A percentile compares a stretch with the other conserved stretches of the same genome.
Conservation (phyloP, 768 basidiomycete species). For the Lactifluus pinguis region DNA sequence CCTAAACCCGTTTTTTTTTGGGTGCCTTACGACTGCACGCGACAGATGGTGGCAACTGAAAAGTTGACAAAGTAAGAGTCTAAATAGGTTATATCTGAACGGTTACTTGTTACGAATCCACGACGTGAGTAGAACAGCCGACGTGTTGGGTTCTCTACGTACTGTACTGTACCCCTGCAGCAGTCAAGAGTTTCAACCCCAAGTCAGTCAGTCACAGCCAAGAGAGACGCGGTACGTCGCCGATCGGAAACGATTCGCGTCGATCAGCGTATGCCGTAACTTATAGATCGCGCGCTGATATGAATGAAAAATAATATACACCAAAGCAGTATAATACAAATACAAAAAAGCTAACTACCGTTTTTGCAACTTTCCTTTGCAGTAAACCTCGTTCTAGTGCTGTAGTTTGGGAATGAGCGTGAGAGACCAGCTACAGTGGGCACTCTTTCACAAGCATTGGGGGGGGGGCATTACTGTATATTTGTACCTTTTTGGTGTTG, state of each 20-base stretch:
- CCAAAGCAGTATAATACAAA: background rate
- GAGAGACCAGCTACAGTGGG: background rate
- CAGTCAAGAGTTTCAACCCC: too few relatives aligned
- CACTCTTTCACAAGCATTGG: too few relatives aligned
- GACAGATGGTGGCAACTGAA: background rate
- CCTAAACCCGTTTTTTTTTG: too few relatives aligned
- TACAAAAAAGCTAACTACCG: background rate
- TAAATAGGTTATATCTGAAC: background rate
- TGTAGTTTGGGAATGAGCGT: background rate
- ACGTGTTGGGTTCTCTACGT: background rate
- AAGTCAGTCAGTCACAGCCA: too few relatives aligned
- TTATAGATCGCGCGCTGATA: background rate
- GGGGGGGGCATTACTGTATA: too few relatives aligned
- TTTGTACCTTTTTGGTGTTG: background rate
- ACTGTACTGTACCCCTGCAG: too few relatives aligned
- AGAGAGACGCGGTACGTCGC: background rate
- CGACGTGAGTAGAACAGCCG: background rate
- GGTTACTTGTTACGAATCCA: background rate
- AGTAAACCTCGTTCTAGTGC: background rate
- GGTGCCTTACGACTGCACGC: background rate
- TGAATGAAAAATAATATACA: background rate
- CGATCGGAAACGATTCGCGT: slow-evolving; percentile 10
- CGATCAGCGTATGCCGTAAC: slow-evolving; percentile 6
- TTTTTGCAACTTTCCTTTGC: background rate
- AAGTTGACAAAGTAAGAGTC: background rate